Conservation (phyloP, 331 rosid species). For the Stylosanthes scabra region DNA sequence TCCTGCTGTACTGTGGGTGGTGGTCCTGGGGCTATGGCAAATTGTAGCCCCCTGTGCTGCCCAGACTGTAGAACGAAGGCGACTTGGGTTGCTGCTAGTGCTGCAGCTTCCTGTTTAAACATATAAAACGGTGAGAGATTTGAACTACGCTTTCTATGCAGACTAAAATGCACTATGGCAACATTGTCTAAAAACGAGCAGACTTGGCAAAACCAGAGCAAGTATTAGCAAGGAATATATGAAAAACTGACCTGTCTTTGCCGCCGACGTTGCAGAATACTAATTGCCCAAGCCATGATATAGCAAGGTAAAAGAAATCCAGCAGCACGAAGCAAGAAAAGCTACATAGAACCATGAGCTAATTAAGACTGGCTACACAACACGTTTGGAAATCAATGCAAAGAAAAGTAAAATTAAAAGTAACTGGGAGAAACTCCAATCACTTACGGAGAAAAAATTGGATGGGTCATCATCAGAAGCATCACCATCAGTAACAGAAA, state of each 20-base stretch:
- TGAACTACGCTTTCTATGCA: neutral
- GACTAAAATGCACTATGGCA: neutral
- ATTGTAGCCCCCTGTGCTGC: constrained; percentile 81
- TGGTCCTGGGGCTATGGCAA: constrained; percentile 69
- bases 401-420: neutral
- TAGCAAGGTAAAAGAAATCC: constrained; percentile 97
- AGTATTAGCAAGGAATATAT: neutral
- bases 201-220: neutral
- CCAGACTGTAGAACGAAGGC: constrained; percentile 93
- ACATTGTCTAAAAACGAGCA: neutral
- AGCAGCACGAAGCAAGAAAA: constrained; percentile 93
- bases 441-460: constrained; percentile 84
- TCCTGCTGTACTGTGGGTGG: constrained; percentile 57
- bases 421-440: neutral
- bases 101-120: constrained; percentile 84
- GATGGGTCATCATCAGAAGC: constrained; percentile 75
- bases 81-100: constrained; percentile 95
- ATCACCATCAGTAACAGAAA: constrained; percentile 78
- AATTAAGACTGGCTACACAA: constrained; percentile 31
- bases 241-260: constrained; percentile 81
- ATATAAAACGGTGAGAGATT: neutral
- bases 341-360: constrained; percentile 52
- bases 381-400: neutral
- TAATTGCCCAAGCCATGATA: constrained; percentile 98
- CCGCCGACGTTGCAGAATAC: constrained; percentile 89